Evolutionary conservation across 1,284 basidiomycete genomes (phyloP).

Genomic region (Gymnopus androsaceus): DNA sequence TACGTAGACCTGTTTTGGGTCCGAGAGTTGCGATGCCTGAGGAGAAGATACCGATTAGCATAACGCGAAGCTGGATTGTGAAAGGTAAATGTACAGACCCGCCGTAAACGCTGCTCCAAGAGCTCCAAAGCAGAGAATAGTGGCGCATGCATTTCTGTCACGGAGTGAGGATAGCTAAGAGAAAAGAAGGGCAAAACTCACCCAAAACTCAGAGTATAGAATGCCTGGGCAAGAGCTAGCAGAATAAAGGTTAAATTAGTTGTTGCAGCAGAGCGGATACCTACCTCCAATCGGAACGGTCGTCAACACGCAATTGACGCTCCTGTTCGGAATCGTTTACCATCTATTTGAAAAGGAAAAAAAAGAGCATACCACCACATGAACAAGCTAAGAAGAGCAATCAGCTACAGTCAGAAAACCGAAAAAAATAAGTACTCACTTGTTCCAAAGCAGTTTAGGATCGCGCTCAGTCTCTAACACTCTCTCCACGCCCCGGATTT

Average conservation of each 20-base stretch:
- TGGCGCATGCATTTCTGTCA: conserved; percentile 43
- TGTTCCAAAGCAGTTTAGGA: conserved; percentile 50
- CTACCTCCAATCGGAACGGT: conserved; percentile 56
- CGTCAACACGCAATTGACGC: conserved; percentile 50
- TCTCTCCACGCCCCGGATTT: conserved; percentile 53
- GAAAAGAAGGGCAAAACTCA: conserved; percentile 24
- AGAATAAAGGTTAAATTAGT: no score
- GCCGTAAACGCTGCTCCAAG: conserved; percentile 41
- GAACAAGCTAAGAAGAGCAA: conserved; percentile 35
- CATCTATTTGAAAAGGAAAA: neutral
- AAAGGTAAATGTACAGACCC: no score
- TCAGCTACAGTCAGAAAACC: conserved; percentile 1
- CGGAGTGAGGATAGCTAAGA: neutral
- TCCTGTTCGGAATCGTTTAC: conserved; percentile 30
- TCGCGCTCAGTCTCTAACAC: conserved; percentile 51
- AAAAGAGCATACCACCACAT: conserved; percentile 44
- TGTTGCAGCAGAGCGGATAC: no score
- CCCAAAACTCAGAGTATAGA: conserved; percentile 53
- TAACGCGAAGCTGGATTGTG: no score
- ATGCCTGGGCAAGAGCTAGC: conserved; percentile 48
- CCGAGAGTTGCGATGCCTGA: conserved; percentile 64
- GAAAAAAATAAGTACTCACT: conserved; percentile 33
- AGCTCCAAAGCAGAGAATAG: conserved; percentile 45
- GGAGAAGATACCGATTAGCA: no score
- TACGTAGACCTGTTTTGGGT: conserved; percentile 60